Percentiles rank a stretch among this genome's conserved stretches.
Evolutionary conservation across 2,329 filamentous ascomycete genomes (phyloP).

Genomic region (Fusarium nelsonii): DNA sequence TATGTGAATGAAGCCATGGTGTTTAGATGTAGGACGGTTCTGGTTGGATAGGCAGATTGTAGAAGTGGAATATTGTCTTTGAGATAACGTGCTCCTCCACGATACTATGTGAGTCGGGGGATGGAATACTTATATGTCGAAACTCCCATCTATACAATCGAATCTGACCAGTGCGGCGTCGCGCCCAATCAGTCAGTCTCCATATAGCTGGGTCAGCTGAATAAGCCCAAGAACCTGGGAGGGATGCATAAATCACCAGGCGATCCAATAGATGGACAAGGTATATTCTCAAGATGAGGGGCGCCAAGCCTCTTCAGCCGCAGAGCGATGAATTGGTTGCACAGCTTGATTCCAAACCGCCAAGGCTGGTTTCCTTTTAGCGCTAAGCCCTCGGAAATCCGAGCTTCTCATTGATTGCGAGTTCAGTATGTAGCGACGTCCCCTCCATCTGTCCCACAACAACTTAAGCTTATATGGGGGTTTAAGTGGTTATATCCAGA

Average conservation of each 20-base stretch:
- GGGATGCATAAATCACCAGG: not conserved
- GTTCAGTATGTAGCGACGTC: not conserved
- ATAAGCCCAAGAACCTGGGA: not conserved
- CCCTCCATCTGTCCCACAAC: not conserved
- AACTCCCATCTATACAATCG: not conserved
- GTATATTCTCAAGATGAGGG: too few relatives aligned
- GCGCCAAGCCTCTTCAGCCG: not conserved
- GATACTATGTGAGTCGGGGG: not conserved
- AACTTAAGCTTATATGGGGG: not conserved
- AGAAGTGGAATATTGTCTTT: too few relatives aligned
- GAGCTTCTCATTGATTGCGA: not conserved
- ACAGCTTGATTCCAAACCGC: not conserved
- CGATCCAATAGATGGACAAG: too few relatives aligned
- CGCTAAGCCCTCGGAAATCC: not conserved
- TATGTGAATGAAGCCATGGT: constrained; percentile 23
- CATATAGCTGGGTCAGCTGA: not conserved
- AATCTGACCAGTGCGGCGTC: not conserved
- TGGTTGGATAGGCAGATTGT: too few relatives aligned
- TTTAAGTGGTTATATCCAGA: too few relatives aligned
- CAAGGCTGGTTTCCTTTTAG: not conserved
- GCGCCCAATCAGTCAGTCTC: too few relatives aligned
- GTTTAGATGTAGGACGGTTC: not conserved
- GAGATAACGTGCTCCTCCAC: not conserved
- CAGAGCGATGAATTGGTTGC: not conserved
- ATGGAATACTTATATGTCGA: not conserved